Conservation (phyloP, 2,329 filamentous ascomycete genomes). For the Fusarium pininemorale region DNA sequence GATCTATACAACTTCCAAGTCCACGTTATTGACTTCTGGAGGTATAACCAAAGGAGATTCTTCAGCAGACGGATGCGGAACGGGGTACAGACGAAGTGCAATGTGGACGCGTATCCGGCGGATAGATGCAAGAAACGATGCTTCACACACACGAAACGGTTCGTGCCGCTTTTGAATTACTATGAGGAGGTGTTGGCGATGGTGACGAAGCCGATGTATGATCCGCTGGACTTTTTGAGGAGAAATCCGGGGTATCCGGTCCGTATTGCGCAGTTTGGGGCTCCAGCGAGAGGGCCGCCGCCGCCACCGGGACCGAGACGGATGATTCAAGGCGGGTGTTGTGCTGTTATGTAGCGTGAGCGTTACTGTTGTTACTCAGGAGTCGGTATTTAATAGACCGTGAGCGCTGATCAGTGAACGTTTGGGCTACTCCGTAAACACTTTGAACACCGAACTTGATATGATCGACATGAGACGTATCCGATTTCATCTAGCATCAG, state of each 20-base stretch:
- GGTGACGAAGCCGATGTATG: neutral
- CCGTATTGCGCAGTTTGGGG: neutral
- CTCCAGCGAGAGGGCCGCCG: neutral
- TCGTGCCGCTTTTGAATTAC: neutral
- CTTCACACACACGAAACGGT: neutral
- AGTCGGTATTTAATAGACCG: neutral
- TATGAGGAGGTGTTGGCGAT: neutral
- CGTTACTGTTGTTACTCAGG: too few species aligned
- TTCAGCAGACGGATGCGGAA: neutral
- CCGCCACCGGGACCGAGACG: neutral
- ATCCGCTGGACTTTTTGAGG: neutral
- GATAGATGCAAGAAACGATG: neutral
- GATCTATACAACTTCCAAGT: slow-evolving; percentile 1
- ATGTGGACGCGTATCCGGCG: neutral
- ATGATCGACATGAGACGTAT: neutral
- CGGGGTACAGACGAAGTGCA: neutral
- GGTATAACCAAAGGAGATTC: neutral
- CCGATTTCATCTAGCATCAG: neutral
- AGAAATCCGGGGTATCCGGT: neutral
- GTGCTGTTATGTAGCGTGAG: neutral
- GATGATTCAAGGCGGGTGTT: neutral
- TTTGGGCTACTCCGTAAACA: neutral
- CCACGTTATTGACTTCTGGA: neutral
- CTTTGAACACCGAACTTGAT: neutral
- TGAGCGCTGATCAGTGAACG: neutral